These are phyloP conservation scores for Dothidotthia symphoricarpi DNA, from an alignment of 2,329 filamentous ascomycete genomes.

Conservation along the genomic window DNA sequence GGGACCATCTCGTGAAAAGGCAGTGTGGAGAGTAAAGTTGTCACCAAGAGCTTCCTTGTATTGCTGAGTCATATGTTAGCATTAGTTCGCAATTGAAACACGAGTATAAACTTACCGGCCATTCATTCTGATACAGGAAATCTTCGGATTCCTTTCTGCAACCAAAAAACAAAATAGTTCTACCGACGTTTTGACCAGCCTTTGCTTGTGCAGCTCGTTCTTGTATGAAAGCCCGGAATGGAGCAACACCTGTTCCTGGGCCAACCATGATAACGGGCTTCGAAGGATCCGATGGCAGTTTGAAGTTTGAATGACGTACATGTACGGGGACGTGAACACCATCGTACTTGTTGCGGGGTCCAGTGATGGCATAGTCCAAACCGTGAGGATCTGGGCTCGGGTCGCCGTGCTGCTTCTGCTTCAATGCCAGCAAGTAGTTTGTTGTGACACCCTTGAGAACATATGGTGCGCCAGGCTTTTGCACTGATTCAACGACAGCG, in stretches of 20 bases:
- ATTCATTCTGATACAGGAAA: conserved; percentile 88
- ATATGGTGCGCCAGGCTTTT: conserved; percentile 71
- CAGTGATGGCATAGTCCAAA: conserved; percentile 79
- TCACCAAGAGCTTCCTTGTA: conserved; percentile 82
- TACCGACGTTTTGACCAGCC: conserved; percentile 77
- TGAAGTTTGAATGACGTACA: conserved; percentile 98
- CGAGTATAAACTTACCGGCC: conserved; percentile 67
- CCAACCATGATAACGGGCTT: conserved; percentile 96
- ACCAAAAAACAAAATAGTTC: conserved; percentile 90
- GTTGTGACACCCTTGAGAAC: conserved; percentile 93
- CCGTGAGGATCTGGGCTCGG: conserved; percentile 78
- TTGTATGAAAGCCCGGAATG: conserved; percentile 93
- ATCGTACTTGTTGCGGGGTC: conserved; percentile 95
- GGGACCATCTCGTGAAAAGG: conserved; percentile 84
- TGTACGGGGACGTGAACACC: conserved; percentile 94
- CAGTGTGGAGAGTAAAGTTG: conserved; percentile 84
- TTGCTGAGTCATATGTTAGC: conserved; percentile 55
- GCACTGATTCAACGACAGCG: conserved; percentile 83
- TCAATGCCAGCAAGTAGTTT: conserved; percentile 91
- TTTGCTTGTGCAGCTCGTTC: conserved; percentile 83
- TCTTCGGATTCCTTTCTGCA: conserved; percentile 87
- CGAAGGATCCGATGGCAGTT: conserved; percentile 89
- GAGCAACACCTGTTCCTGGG: conserved; percentile 92
- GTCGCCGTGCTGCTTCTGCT: conserved; percentile 94
- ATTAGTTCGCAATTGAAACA: conserved; percentile 7